Evolutionary conservation across 257 asterid species (phyloP).

Genomic region (Mitragyna speciosa): DNA sequence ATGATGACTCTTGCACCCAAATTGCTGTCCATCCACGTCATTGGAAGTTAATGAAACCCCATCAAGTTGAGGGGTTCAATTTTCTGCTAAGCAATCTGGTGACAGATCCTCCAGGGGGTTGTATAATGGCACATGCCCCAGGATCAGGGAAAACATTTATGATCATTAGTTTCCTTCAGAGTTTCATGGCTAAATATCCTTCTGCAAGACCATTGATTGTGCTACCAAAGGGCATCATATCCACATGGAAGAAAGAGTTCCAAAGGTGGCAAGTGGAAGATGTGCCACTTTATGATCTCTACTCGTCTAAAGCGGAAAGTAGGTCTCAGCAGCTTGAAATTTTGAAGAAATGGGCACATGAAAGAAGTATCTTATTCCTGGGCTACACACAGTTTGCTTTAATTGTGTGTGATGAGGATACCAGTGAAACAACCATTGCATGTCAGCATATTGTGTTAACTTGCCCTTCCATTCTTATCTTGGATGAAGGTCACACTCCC

Average conservation of each 20-base stretch:
- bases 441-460: constrained; percentile 67
- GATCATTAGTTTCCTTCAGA: constrained; percentile 94
- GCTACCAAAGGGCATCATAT: constrained; percentile 82
- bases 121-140: constrained; percentile 97
- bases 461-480: constrained; percentile 69
- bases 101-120: constrained; percentile 89
- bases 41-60: constrained; percentile 89
- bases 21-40: constrained; percentile 93
- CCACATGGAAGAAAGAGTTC: constrained; percentile 84
- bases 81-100: constrained; percentile 84
- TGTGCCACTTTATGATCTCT: constrained; percentile 71
- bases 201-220: constrained; percentile 88
- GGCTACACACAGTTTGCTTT: constrained; percentile 91
- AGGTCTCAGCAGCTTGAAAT: constrained; percentile 82
- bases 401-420: constrained; percentile 69
- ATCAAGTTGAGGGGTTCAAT: constrained; percentile 93
- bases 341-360: constrained; percentile 63
- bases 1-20: constrained; percentile 54
- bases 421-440: constrained; percentile 42
- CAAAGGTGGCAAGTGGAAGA: constrained; percentile 89
- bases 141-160: constrained; percentile 98
- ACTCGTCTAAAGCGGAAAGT: constrained; percentile 83
- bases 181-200: constrained; percentile 94
- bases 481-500: constrained; percentile 98
- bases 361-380: constrained; percentile 72